These are phyloP conservation scores for Akanthomyces lecanii DNA, from an alignment of 2,329 filamentous ascomycete genomes.

Conservation along the genomic window DNA sequence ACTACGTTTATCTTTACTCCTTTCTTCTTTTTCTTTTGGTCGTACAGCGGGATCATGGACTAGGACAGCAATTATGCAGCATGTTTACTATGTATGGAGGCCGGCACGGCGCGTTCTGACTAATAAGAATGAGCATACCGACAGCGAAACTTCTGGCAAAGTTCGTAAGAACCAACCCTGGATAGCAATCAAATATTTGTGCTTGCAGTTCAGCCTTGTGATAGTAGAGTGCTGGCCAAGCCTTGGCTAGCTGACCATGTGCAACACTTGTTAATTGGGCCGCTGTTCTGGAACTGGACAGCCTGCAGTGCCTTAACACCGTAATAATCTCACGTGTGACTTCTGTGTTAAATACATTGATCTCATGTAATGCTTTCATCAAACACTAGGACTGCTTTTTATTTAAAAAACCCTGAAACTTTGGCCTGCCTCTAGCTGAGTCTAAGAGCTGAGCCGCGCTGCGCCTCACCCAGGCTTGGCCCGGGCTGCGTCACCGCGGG, in stretches of 20 bases:
- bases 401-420: not conserved
- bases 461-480: conserved; percentile 12
- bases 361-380: too few relatives aligned
- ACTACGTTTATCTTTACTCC: not conserved
- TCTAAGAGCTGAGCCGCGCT: conserved; percentile 26
- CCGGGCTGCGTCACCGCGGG: conserved; percentile 25
- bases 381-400: too few relatives aligned
- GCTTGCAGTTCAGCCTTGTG: not conserved
- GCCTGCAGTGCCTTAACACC: not conserved
- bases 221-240: not conserved
- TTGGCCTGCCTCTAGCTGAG: not conserved
- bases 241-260: not conserved
- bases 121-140: not conserved
- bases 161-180: not conserved
- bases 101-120: not conserved
- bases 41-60: conserved; percentile 3
- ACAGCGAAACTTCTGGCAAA: not conserved
- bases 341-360: too few relatives aligned
- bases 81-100: not conserved
- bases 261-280: too few relatives aligned
- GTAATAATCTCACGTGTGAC: too few relatives aligned
- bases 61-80: not conserved
- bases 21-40: not conserved
- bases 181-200: not conserved
- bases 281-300: too few relatives aligned